phyloP scores from a whole-genome alignment of 495 filamentous ascomycete species.

The Durotheca rogersii region DNA sequence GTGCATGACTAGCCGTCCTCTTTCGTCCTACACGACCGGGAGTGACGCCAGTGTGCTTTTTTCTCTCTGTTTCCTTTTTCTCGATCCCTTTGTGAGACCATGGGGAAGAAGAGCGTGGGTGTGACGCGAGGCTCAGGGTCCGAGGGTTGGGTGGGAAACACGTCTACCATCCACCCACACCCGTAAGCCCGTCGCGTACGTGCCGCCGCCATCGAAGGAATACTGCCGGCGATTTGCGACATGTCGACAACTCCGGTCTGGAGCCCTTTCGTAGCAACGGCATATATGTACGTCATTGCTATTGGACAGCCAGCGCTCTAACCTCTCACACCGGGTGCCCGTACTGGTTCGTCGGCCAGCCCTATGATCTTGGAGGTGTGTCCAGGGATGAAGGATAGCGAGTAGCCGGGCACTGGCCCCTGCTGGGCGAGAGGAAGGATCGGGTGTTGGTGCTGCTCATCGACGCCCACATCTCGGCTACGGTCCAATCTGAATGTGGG shows the following conservation, averaged over 20 bases:
- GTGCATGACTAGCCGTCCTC: too few species aligned
- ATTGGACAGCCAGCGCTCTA: constrained; percentile 22
- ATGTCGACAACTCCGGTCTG: constrained; percentile 2
- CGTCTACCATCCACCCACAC: neutral
- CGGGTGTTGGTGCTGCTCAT: constrained; percentile 20
- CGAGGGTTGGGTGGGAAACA: neutral
- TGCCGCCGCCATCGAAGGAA: neutral
- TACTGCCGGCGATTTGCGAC: constrained; percentile 8
- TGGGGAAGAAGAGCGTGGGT: neutral
- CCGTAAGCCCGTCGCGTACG: neutral
- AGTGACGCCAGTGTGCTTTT: too few species aligned
- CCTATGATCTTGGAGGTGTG: constrained; percentile 24
- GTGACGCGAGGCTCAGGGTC: neutral
- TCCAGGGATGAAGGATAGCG: too few species aligned
- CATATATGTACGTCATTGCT: constrained; percentile 26
- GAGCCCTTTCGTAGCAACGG: constrained; percentile 8
- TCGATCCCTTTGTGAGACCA: neutral
- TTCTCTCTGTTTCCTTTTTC: too few species aligned
- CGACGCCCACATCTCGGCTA: constrained; percentile 12
- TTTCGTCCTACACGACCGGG: too few species aligned
- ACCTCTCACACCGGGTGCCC: constrained; percentile 21
- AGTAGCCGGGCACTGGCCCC: constrained; percentile 3
- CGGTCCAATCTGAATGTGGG: constrained; percentile 8
- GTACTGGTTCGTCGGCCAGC: constrained; percentile 25
- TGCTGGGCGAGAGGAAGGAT: constrained; percentile 8